These are phyloP conservation scores for Selenicereus undatus DNA, from an alignment of 148 eudicot species.

Conservation along the genomic window DNA sequence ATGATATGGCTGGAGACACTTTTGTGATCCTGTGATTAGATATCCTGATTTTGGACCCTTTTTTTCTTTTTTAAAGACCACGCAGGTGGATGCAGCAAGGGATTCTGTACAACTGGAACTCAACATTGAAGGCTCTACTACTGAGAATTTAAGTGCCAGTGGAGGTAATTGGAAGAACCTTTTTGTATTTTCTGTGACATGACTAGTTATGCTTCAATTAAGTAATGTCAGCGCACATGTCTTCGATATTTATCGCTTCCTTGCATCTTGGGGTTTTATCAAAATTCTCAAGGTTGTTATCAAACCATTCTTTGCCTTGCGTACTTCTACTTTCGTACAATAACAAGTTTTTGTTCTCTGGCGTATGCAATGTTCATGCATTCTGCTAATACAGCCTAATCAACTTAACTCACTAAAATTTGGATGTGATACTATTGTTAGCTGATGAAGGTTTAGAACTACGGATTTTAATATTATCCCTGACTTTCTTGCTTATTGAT, in stretches of 20 bases:
- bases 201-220: background rate
- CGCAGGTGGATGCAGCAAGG: conserved; percentile 13
- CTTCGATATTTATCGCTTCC: background rate
- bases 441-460: background rate
- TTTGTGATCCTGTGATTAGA: background rate
- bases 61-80: background rate
- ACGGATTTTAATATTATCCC: background rate
- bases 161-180: conserved; percentile 13
- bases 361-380: background rate
- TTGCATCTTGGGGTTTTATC: background rate
- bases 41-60: conserved; percentile 6
- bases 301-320: background rate
- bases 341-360: background rate
- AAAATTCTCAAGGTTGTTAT: background rate
- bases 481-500: background rate
- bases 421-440: background rate
- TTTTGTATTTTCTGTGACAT: background rate
- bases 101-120: background rate
- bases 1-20: conserved; percentile 3
- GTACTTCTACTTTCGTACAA: background rate
- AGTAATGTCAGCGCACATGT: background rate
- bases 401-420: background rate
- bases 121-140: background rate
- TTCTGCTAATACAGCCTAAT: background rate
- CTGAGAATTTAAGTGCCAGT: background rate